Base-by-base conservation (phyloP, 2,329 filamentous ascomycete genomes). In the Stachybotrys chartarum region DNA sequence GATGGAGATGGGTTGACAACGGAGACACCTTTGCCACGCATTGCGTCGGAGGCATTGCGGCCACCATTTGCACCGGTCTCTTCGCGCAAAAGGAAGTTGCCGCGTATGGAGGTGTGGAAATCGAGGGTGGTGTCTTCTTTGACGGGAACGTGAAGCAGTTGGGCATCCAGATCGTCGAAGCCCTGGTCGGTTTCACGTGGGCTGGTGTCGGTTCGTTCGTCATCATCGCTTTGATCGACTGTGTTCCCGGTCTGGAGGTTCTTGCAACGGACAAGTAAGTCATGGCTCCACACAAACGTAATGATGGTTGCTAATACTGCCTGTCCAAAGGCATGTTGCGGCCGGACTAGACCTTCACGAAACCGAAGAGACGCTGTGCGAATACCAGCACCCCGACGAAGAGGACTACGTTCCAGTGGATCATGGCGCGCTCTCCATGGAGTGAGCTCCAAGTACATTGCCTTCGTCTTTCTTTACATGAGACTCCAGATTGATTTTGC, bases 21-120 rank as follows among this genome's bases (percentile, higher is more conserved):
- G 57, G 55, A 2, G 58, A 60, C 42, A 60, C 58, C 6, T 60
- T 60, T 57, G 57, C 58, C 1, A 60, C 58, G 10, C 58, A 60
- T 17, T 59, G 57, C n/a, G 51, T 59, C 0, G 58, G 58, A 7
- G 58, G 58, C 6, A 53, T 60, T n/a, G 49, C 54, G 5, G 58
- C 58, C 3, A 60, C 58, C 4, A 57, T 60, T 14, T 55, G 50
- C 48, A 60, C 58, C 2, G 58, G 58, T 10, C 42, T 60, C 1
- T 60, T 60, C 49, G 58, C 58, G 2, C 54, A 59, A 16, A 60
- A 60, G 35, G 49, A 60, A 35, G 58, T 60, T 14, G 58, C 58
- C 1, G 58, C 58, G 3, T 60, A 60, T 32, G 58, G 58, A 7
- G 58, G 44, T 3, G 49, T 59, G 12, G 58, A 60, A 3, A 57